Evolutionary conservation across 139 green algal species (phyloP).

Genomic region (Prasinococcaceae sp.): DNA sequence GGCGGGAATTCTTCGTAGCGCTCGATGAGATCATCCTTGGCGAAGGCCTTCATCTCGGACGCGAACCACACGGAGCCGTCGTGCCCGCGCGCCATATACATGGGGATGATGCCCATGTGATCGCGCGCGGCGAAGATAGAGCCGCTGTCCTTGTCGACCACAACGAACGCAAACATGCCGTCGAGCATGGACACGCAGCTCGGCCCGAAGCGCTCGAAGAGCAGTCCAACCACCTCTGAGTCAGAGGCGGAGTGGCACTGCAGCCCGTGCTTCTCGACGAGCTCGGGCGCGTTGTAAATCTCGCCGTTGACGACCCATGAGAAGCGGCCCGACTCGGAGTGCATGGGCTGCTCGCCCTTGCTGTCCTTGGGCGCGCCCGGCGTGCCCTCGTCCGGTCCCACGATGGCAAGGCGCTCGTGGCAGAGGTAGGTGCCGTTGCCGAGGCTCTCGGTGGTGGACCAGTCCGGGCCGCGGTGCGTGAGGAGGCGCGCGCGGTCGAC

Average conservation of each 20-base stretch:
- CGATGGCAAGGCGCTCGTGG: slow-evolving; percentile 70
- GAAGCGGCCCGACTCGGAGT: slow-evolving; percentile 34
- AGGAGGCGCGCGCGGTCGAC: slow-evolving; percentile 37
- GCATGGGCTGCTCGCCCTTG: slow-evolving; percentile 32
- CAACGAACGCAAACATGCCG: slow-evolving; percentile 82
- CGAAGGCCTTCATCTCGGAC: slow-evolving; percentile 86
- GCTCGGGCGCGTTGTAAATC: slow-evolving; percentile 70
- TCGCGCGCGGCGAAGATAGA: slow-evolving; percentile 67
- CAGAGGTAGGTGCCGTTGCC: slow-evolving; percentile 46
- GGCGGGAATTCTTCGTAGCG: slow-evolving; percentile 59
- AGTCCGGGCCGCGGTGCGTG: slow-evolving; percentile 66
- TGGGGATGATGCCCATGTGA: slow-evolving; percentile 79
- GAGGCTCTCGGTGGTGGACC: slow-evolving; percentile 28
- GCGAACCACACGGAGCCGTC: slow-evolving; percentile 77
- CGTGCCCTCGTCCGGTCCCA: slow-evolving; percentile 10
- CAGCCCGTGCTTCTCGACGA: slow-evolving; percentile 36
- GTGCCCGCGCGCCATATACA: slow-evolving; percentile 78
- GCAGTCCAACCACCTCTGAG: slow-evolving; percentile 42
- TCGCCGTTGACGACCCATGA: slow-evolving; percentile 62
- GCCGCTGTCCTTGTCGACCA: slow-evolving; percentile 48
- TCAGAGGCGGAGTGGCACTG: slow-evolving; percentile 50
- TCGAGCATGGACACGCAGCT: slow-evolving; percentile 71
- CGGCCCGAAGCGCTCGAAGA: slow-evolving; percentile 58
- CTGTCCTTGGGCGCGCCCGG: not conserved
- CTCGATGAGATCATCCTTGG: slow-evolving; percentile 22